A percentile compares a stretch with the other conserved stretches of the same genome.
Conservation (phyloP, 1,284 basidiomycete genomes). For the Peniophora sp. region DNA sequence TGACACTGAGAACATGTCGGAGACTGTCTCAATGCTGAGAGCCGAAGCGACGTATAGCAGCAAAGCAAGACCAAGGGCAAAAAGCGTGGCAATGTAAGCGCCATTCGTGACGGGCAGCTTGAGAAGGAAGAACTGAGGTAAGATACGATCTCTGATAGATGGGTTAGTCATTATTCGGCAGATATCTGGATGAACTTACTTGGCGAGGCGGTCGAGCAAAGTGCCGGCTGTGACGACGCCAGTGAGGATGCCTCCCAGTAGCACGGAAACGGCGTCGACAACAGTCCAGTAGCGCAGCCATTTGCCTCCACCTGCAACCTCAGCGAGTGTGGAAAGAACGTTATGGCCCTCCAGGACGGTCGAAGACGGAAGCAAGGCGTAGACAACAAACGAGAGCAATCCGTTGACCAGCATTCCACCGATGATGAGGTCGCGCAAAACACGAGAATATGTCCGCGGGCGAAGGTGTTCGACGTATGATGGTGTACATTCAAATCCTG, state of each 20-base stretch:
- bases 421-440: constrained; percentile 57
- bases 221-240: constrained; percentile 46
- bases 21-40: constrained; percentile 43
- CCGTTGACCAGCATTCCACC: constrained; percentile 48
- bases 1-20: constrained; percentile 37
- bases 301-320: constrained; percentile 37
- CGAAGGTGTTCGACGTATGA: constrained; percentile 57
- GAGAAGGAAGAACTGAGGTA: constrained; percentile 46
- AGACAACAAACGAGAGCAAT: constrained; percentile 45
- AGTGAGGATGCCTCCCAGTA: constrained; percentile 63
- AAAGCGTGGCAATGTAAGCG: constrained; percentile 43
- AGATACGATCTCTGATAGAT: constrained; percentile 34
- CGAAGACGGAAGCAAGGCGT: constrained; percentile 48
- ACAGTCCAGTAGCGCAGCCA: constrained; percentile 58
- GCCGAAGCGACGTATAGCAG: constrained; percentile 53
- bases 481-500: constrained; percentile 46
- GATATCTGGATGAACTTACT: constrained; percentile 6
- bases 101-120: constrained; percentile 43
- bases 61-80: constrained; percentile 42
- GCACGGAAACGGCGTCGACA: constrained; percentile 56
- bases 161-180: not conserved
- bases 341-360: constrained; percentile 43
- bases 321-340: constrained; percentile 51
- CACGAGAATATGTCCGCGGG: constrained; percentile 41
- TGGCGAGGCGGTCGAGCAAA: constrained; percentile 48